Conservation (phyloP, 2,329 filamentous ascomycete genomes). For the Trichoderma semiorbis region DNA sequence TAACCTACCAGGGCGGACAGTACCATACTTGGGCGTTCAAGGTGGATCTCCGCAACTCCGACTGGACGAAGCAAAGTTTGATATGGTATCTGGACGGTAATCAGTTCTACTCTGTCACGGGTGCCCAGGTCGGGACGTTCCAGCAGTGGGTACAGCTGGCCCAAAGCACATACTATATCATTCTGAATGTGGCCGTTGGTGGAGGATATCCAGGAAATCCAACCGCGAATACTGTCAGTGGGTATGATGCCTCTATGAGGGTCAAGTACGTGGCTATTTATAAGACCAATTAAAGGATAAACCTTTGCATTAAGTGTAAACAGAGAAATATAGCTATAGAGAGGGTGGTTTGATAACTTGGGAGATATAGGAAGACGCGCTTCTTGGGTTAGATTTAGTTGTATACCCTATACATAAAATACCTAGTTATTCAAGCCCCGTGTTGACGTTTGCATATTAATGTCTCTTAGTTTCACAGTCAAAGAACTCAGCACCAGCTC, state of each 20-base stretch:
- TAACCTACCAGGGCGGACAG: background rate
- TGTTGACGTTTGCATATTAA: background rate
- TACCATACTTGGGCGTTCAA: background rate
- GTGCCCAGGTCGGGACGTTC: background rate
- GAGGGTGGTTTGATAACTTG: background rate
- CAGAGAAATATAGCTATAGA: background rate
- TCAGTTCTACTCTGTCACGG: background rate
- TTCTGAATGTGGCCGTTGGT: background rate
- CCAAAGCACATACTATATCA: background rate
- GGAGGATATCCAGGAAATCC: background rate
- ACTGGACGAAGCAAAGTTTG: background rate
- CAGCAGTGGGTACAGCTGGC: background rate
- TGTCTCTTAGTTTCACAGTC: background rate
- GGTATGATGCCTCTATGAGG: background rate
- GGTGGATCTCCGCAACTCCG: background rate
- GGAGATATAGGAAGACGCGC: background rate
- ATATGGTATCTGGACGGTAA: background rate
- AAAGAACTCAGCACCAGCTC: background rate
- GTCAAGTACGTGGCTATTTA: background rate
- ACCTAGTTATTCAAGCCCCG: background rate
- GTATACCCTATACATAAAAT: background rate
- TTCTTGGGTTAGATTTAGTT: background rate
- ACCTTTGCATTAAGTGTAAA: background rate
- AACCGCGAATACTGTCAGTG: background rate
- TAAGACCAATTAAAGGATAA: background rate